Conservation (phyloP, 306 rosid genomes). For the Parietaria judaica region DNA sequence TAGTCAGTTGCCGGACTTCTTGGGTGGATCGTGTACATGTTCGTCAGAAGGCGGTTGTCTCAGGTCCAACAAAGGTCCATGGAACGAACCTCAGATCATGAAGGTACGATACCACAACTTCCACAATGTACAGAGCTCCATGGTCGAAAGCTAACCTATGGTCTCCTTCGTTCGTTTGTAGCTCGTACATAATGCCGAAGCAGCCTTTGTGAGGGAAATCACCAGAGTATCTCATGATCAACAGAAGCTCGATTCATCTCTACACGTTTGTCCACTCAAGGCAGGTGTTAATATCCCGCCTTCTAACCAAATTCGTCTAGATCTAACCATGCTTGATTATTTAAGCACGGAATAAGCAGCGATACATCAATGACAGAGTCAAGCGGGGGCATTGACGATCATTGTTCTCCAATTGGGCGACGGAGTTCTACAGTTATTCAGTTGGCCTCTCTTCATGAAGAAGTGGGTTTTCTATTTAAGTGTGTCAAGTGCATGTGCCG, state of each 20-base stretch:
- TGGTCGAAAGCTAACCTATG: slow-evolving; percentile 20
- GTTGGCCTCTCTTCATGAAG: slow-evolving; percentile 72
- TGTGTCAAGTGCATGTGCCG: slow-evolving; percentile 3
- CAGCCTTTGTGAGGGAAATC: slow-evolving; percentile 61
- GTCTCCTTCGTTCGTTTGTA: slow-evolving; percentile 33
- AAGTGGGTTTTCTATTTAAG: slow-evolving; percentile 38
- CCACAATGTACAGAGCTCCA: slow-evolving; percentile 7
- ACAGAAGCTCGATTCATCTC: slow-evolving; percentile 35
- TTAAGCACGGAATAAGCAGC: slow-evolving; percentile 48
- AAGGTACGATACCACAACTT: slow-evolving; percentile 38
- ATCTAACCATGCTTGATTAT: slow-evolving; percentile 1
- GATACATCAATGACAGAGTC: slow-evolving; percentile 67
- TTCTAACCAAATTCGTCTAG: slow-evolving; percentile 4
- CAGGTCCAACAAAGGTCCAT: slow-evolving; percentile 79
- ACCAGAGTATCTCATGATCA: slow-evolving; percentile 37
- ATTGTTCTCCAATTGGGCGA: slow-evolving; percentile 47
- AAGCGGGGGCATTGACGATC: slow-evolving; percentile 66
- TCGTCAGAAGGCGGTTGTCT: slow-evolving; percentile 80
- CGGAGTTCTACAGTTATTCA: slow-evolving; percentile 36
- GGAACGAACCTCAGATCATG: slow-evolving; percentile 85
- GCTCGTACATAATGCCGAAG: slow-evolving; percentile 59
- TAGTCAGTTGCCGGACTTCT: slow-evolving; percentile 93
- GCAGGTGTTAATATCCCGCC: slow-evolving; percentile 30
- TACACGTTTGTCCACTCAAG: slow-evolving; percentile 44
- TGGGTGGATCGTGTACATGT: slow-evolving; percentile 91